A percentile compares a stretch with the other conserved stretches of the same genome.
Conservation (phyloP, 1,139 yeast species). For the Petasospora fabianii region DNA sequence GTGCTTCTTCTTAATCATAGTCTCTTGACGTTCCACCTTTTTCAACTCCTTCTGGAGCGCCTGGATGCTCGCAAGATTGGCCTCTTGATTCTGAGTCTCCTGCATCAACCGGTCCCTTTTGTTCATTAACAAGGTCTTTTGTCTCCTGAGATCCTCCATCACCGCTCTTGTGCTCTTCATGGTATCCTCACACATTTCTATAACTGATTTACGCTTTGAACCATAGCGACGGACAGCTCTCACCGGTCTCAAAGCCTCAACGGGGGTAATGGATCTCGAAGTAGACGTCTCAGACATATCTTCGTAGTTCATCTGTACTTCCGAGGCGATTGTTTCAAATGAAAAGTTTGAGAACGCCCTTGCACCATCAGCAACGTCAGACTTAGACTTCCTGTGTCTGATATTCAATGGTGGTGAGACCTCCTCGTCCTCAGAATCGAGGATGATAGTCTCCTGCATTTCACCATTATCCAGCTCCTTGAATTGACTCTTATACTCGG, state of each 20-base stretch:
- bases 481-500: conserved; percentile 40
- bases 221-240: conserved; percentile 13
- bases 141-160: conserved; percentile 24
- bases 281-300: background rate
- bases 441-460: conserved; percentile 41
- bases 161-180: conserved; percentile 20
- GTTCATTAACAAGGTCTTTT: conserved; percentile 20
- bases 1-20: conserved; percentile 2
- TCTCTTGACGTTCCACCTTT: conserved; percentile 8
- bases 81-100: conserved; percentile 14
- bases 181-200: conserved; percentile 26
- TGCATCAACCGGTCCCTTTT: conserved; percentile 14
- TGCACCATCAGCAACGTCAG: conserved; percentile 3
- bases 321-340: conserved; percentile 25
- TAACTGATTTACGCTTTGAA: conserved; percentile 17
- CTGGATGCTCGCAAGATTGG: conserved; percentile 11
- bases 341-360: conserved; percentile 20
- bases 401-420: conserved; percentile 4
- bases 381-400: conserved; percentile 6
- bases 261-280: conserved; percentile 1
- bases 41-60: conserved; percentile 13
- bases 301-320: conserved; percentile 17
- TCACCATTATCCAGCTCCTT: conserved; percentile 41
- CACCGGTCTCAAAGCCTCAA: background rate
- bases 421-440: conserved; percentile 20